Conservation (phyloP, 106 monocot genomes). For the Posidonia australis region DNA sequence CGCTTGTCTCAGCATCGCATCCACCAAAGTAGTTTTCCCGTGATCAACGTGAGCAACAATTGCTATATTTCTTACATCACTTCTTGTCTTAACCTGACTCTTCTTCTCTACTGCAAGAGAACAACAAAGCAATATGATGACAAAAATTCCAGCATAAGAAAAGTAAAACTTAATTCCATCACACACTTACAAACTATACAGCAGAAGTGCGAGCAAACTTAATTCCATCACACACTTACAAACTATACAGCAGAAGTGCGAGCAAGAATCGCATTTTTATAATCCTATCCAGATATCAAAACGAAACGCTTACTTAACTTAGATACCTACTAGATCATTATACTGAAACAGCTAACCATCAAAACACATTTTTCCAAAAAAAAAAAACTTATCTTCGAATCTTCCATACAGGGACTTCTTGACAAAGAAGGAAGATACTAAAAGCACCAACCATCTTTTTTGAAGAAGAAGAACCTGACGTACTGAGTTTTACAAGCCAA, state of each 20-base stretch:
- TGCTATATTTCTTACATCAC: constrained; percentile 91
- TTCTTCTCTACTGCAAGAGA: constrained; percentile 35
- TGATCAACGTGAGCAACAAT: constrained; percentile 99
- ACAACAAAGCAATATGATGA: background rate
- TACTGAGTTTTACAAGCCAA: too few species aligned
- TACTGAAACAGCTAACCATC: background rate
- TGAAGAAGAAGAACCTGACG: too few species aligned
- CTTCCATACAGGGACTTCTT: background rate
- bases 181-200: background rate
- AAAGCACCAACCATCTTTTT: too few species aligned
- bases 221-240: too few species aligned
- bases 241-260: too few species aligned
- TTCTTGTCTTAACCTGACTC: constrained; percentile 52
- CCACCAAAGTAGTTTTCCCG: constrained; percentile 95
- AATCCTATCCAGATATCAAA: background rate
- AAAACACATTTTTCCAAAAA: background rate
- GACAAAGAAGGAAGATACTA: background rate
- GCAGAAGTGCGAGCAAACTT: background rate
- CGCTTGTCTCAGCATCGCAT: constrained; percentile 87
- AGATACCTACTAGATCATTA: background rate
- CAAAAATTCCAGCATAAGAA: background rate
- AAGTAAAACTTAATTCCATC: background rate
- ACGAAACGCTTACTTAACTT: background rate
- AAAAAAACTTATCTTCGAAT: background rate
- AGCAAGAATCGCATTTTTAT: too few species aligned